Evolutionary conservation across 495 filamentous ascomycete species (phyloP), one percentile per base, ranked within the genome.

Genomic region (Darksidea phi): DNA sequence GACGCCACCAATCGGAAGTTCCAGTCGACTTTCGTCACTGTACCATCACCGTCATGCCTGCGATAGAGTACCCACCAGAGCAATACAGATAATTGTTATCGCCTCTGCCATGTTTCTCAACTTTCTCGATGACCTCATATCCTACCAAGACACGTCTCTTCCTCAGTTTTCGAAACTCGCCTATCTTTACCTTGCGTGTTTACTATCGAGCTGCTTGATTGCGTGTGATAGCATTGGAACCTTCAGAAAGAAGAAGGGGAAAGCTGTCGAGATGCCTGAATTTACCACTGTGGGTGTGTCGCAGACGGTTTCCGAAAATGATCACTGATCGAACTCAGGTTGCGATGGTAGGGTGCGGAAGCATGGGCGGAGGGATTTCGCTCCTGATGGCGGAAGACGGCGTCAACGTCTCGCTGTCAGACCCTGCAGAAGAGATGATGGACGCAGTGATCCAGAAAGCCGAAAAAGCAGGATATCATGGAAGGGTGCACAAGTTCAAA

Each of bases 341-440:
- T 38, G 83, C 82, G 26, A 78, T 87, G 62, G 79, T 88, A 48
- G 84, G 85, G 18, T 81, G 78, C 64, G 84, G 84, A n/a, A 82
- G 77, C 66, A 88, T 87, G 84, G 84, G 85, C 53, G 80, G 80
- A 17, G 80, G 79, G 64, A 85, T 88, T 80, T 74, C 82, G n/a
- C 76, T 88, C 23, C 77, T 83, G 8, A 82, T 90, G 52, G 81
- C 84, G 4, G 85, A 88, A 60, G 66, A 83, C 1, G 84, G 80
- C 4, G 71, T 86, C 21, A 71, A 78, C 8, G 85, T 89, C n/a
- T 82, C 77, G 2, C 70, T 88, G 15, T 81, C 80, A 70, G 86
- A 88, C 66, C 78, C 81, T 0, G 76, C 73, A 0, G 72, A 75
- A 28, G 58, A 77, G 3, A 80, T 77, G 41, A 74, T 86, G 43